Conservation (phyloP, 176 grass and related monocot species). For the Otatea glauca region DNA sequence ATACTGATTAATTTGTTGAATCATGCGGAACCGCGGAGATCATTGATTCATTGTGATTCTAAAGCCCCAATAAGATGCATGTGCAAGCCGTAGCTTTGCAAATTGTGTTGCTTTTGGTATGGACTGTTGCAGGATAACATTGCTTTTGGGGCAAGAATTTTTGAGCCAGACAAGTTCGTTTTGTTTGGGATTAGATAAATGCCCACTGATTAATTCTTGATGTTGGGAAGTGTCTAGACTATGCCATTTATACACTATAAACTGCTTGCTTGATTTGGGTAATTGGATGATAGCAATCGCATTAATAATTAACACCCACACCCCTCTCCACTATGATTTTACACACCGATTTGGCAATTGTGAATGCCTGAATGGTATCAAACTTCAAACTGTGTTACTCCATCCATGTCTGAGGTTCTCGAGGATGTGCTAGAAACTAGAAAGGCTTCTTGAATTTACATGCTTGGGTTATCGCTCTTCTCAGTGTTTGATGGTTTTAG, state of each 20-base stretch:
- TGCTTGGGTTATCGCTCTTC: neutral
- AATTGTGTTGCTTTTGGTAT: neutral
- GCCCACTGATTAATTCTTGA: neutral
- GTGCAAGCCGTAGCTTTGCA: neutral
- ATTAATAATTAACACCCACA: neutral
- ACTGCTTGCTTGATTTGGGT: conserved; percentile 12
- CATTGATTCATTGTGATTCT: neutral
- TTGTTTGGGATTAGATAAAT: neutral
- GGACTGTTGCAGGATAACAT: neutral
- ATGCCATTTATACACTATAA: conserved; percentile 9
- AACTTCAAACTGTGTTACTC: neutral
- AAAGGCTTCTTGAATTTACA: conserved; percentile 21
- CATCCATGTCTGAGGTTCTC: neutral
- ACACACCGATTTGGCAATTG: neutral
- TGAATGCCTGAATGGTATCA: neutral
- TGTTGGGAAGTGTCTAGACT: neutral
- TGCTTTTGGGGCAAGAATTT: neutral
- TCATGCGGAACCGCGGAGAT: too few species aligned
- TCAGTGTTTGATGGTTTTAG: conserved; percentile 48
- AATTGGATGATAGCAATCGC: neutral
- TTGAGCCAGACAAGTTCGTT: neutral
- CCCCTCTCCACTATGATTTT: neutral
- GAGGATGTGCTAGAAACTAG: neutral
- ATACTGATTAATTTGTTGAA: neutral
- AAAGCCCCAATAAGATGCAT: neutral